Evolutionary conservation across 2,329 filamentous ascomycete genomes (phyloP), one percentile per base, ranked within the genome.

Genomic region (Diplodia scrobiculata): DNA sequence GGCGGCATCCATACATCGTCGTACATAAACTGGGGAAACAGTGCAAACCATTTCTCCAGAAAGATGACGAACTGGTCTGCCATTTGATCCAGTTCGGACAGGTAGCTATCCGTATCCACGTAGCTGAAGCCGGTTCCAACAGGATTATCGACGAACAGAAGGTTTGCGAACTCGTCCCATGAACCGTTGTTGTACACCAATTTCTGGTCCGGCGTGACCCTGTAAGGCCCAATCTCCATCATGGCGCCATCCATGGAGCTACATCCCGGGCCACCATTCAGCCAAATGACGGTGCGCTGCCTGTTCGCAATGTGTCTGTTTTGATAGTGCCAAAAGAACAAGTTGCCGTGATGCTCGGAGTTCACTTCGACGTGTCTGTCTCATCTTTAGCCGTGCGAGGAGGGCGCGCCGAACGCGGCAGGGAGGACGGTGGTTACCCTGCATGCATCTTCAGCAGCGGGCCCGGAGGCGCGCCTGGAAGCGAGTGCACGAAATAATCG

Each of bases 291-390:
- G 2, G 93, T 97, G 67, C 95, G 87, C 77, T 95, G 91, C 72
- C 86, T 87, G 76, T 98, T 91, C 66, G 92, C 94, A 71, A 99
- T 97, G 77, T 99, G 95, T 71, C 91, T 86, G 76, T 98, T 98
- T 76, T 97, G 88, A 76, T 91, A 97, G 74, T 97, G 91, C 95
- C 95, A 99, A 83, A 99, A 99, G 83, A 98, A 99, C 19, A 99
- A 81, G 78, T 98, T 96, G 71, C 92, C 94, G 76, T 98, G 92
- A 76, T 90, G 86, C 70, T 92, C 88, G 21, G 90, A 86, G 38
- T 88, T 90, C 73, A 99, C 85, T 79, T 98, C 93, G 77, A 99
- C 89, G 81, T 99, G 95, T 65, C 92, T 97, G 75, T 60, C 17
- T 47, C 45, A 48, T 19, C 29, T 29, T 62, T 50, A 62, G 58